Base-by-base conservation (phyloP, 2,329 filamentous ascomycete species). In the Phaeosphaeriaceae sp. region DNA sequence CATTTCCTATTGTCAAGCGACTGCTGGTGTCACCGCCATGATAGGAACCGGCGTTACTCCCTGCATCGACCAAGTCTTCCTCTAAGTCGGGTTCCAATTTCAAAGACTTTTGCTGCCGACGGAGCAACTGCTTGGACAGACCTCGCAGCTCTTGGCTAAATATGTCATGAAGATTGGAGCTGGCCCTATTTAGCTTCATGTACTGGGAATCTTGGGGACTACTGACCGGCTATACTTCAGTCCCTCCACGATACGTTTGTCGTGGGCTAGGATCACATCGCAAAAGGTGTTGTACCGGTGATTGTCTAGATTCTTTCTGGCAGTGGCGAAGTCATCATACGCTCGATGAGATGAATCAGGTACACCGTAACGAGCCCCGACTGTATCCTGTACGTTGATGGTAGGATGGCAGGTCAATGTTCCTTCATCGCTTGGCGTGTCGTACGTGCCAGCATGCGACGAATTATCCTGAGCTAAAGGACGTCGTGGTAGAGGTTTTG, bases 191-290 rank as follows among this genome's bases (percentile, higher is more conserved):
- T 17, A 56, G 54, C 19, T 33, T 22, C 19, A 6, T 3, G 44
- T 42, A 7, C 2, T 36, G 10, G 15, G 2, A 13, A 15, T 10
- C 13, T 3, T 21, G 19, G 10, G 22, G 3, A 44, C 6, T 11
- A 31, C 51, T 54, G 25, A 58, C 56, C 27, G n/a, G 40, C 48
- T 45, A 21, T 31, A 19, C 24, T 19, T 48, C 24, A 58, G 9
- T 24, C 42, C 25, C 1, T 31, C 20, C 19, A 54, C 31, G 22
- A 54, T 48, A n/a, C 15, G 15, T 17, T 36, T 44, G 21, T 48
- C 54, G 27, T 44, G 46, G 24, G 13, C 31, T 11, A 53, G 24
- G 15, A 58, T 13, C 3, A n/a, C 21, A n/a, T 48, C 20, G 41
- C 56, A 54, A 19, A 45, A 51, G 4, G 6, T 31, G 24, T 44